Conservation (phyloP, 2,329 filamentous ascomycete species). For the Septoria petroselini region DNA sequence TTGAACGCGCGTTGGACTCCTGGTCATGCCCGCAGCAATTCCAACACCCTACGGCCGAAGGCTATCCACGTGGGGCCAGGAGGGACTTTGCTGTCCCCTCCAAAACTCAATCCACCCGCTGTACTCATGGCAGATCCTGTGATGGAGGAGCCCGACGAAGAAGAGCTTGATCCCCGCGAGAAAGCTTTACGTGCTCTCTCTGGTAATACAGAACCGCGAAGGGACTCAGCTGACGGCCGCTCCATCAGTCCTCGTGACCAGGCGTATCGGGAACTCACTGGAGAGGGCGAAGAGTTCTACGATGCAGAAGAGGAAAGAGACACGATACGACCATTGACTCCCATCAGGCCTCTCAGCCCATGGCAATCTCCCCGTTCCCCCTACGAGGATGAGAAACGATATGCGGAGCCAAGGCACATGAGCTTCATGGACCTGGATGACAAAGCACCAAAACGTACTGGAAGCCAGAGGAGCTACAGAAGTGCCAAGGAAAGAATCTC, state of each 20-base stretch:
- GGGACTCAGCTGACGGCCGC: not conserved
- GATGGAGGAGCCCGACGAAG: not conserved
- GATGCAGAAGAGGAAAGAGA: slow-evolving; percentile 13
- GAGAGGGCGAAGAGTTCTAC: slow-evolving; percentile 1
- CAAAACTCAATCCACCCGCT: slow-evolving; percentile 1
- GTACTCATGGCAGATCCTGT: not conserved
- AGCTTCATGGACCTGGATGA: slow-evolving; percentile 25
- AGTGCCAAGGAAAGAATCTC: slow-evolving; percentile 11
- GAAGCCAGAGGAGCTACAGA: slow-evolving; percentile 8
- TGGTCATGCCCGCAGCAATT: slow-evolving; percentile 10
- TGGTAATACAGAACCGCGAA: not conserved
- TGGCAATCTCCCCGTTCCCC: slow-evolving; percentile 1
- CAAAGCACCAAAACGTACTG: not conserved
- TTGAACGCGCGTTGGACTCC: slow-evolving; percentile 8
- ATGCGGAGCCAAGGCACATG: slow-evolving; percentile 6
- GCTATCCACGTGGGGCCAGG: not conserved
- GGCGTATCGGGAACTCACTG: slow-evolving; percentile 19
- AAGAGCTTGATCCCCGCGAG: not conserved
- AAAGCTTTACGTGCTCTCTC: not conserved
- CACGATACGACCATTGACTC: slow-evolving; percentile 15
- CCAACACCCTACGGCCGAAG: slow-evolving; percentile 4
- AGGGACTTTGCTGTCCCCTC: not conserved
- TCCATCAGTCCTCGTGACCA: slow-evolving; percentile 8
- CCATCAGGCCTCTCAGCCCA: slow-evolving; percentile 5
- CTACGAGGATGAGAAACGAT: not conserved